Base-by-base conservation (phyloP, 352 stramenopile genomes). In the Pythium volutum region DNA sequence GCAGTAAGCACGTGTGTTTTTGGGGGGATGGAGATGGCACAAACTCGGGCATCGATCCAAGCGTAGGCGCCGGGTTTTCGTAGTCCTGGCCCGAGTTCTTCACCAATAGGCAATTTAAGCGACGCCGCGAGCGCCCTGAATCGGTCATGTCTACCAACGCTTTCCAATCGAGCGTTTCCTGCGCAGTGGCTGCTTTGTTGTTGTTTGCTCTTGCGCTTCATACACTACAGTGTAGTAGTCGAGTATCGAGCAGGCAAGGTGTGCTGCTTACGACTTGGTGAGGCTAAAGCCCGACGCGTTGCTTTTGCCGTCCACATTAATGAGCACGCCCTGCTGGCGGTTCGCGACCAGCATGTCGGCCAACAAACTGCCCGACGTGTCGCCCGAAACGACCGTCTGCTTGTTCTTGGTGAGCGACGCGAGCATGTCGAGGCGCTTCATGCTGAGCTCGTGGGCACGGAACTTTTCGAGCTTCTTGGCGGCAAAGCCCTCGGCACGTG, bases 261-360 rank as follows among this genome's bases (percentile, higher is more conserved):
- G n/a, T n/a, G n/a, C n/a, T n/a, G n/a, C 27, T 70, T 70, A 70
- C 49, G 63, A 70, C 63, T 70, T 65, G 20, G 65, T 65, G 15
- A 70, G 50, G 36, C 51, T 70, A 51, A 70, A 65, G 43, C 63
- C 29, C 22, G 55, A 65, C n/a, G 51, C 36, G 8, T 12, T 18
- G 27, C 41, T 64, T 42, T 70, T 70, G 46, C 26, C 59, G 47
- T 75, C 66, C 26, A 75, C 52, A 41, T 75, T 75, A 16, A 75
- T 20, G 5, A 75, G 63, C 49, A 75, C 52, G 27, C 62, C 71
- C 39, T 62, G 59, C 49, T 75, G 66, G 60, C 66, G 68, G 59
- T 75, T 67, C 47, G 68, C 64, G 22, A 75, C 68, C 18, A 75
- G 56, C 55, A 75, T 67, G 43, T 75, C 68, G 7, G 68, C 68